phyloP scores from a whole-genome alignment of 2,329 filamentous ascomycete genomes.

The Diaporthe capsici region DNA sequence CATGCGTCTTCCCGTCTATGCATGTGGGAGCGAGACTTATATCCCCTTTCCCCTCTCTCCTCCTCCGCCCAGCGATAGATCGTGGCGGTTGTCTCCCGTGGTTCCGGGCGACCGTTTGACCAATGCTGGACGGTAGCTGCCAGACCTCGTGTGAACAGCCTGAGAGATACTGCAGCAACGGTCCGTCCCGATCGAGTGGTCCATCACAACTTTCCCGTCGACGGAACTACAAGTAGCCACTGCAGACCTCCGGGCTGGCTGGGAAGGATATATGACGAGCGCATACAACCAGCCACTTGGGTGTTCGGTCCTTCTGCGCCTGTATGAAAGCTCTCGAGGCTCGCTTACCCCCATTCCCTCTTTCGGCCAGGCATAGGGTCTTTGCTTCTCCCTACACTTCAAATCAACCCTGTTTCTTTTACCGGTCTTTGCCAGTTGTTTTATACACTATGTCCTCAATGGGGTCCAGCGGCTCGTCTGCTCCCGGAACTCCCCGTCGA shows the following conservation, averaged over 20 bases:
- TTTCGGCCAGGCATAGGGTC: neutral
- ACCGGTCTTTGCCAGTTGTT: neutral
- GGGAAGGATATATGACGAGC: neutral
- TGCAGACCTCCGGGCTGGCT: neutral
- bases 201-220: constrained; percentile 8
- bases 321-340: constrained; percentile 3
- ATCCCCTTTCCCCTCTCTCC: neutral
- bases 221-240: neutral
- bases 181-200: constrained; percentile 36
- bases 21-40: constrained; percentile 25
- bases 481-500: constrained; percentile 47
- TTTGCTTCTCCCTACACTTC: neutral
- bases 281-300: neutral
- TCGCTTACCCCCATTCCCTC: neutral
- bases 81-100: constrained; percentile 25
- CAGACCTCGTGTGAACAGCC: constrained; percentile 35
- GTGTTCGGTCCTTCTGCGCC: neutral
- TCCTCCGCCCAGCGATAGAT: constrained; percentile 19
- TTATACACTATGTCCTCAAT: constrained; percentile 46
- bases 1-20: constrained; percentile 35
- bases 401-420: neutral
- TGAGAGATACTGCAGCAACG: constrained; percentile 28
- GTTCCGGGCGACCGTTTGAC: constrained; percentile 2
- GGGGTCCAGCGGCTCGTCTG: constrained; percentile 42
- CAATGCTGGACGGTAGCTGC: constrained; percentile 7